Evolutionary conservation across 345 rosid species (phyloP).

Genomic region (Gossypium arboreum): DNA sequence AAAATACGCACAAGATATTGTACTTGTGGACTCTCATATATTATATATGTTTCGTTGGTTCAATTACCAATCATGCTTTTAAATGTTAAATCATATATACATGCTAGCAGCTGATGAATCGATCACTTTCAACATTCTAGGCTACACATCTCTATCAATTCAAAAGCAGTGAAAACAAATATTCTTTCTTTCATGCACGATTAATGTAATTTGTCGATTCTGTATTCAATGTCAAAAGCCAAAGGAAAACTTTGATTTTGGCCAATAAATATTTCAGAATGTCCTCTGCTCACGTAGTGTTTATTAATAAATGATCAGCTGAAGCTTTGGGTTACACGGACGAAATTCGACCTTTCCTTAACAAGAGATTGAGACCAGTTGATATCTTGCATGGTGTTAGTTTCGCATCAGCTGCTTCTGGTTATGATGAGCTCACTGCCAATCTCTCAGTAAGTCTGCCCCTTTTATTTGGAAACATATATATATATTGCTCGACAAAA

Average conservation of each 20-base stretch:
- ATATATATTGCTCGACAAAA: too few species aligned
- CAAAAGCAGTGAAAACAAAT: slow-evolving; percentile 40
- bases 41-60: neutral
- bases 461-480: neutral
- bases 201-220: neutral
- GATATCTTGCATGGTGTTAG: slow-evolving; percentile 71
- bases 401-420: slow-evolving; percentile 92
- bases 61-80: neutral
- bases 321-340: slow-evolving; percentile 59
- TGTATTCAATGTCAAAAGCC: neutral
- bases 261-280: neutral
- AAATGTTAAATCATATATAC: neutral
- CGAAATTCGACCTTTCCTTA: slow-evolving; percentile 63
- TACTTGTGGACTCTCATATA: neutral
- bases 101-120: neutral
- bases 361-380: slow-evolving; percentile 39
- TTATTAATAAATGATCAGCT: slow-evolving; percentile 33
- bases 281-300: neutral
- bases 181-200: slow-evolving; percentile 51
- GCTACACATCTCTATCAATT: neutral
- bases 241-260: neutral
- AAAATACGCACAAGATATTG: too few species aligned
- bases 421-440: slow-evolving; percentile 84
- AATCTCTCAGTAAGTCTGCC: slow-evolving; percentile 56
- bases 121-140: neutral